Conservation (phyloP, 2,329 filamentous ascomycete species). For the Blastomyces silverae region DNA sequence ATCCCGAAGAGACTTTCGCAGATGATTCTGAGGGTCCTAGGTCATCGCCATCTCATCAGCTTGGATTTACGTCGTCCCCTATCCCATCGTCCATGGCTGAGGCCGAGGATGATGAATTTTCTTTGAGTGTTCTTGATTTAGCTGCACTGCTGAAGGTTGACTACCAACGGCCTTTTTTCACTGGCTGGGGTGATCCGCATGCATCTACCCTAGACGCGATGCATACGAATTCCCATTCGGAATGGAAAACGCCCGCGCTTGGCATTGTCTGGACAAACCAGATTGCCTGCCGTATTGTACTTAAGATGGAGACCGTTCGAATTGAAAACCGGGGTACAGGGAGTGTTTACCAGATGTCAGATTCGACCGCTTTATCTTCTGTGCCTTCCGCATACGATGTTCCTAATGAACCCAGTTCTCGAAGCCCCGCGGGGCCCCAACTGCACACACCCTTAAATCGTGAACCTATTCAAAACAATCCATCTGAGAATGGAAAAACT, state of each 20-base stretch:
- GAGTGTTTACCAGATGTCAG: not conserved
- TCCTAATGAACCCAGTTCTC: not conserved
- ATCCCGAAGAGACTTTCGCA: not conserved
- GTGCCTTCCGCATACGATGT: not conserved
- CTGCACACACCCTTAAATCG: not conserved
- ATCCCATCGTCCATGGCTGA: conserved; percentile 1
- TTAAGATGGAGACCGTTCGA: conserved; percentile 60
- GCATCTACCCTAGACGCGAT: conserved; percentile 22
- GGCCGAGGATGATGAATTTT: conserved; percentile 19
- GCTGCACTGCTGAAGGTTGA: conserved; percentile 63
- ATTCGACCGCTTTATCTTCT: not conserved
- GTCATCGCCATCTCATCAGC: conserved; percentile 10
- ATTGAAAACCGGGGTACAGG: conserved; percentile 17
- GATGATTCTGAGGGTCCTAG: not conserved
- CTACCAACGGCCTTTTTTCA: conserved; percentile 91
- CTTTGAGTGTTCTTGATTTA: conserved; percentile 30
- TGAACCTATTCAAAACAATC: not conserved
- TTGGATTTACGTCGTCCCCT: conserved; percentile 7
- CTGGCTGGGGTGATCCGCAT: conserved; percentile 78
- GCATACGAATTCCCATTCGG: conserved; percentile 7
- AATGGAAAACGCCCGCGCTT: conserved; percentile 70
- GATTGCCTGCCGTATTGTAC: conserved; percentile 70
- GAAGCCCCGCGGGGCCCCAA: not conserved
- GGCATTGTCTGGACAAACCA: conserved; percentile 90
- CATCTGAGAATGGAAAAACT: not conserved